These are phyloP conservation scores for Cyathus striatus DNA, from an alignment of 768 basidiomycete species.

Conservation along the genomic window DNA sequence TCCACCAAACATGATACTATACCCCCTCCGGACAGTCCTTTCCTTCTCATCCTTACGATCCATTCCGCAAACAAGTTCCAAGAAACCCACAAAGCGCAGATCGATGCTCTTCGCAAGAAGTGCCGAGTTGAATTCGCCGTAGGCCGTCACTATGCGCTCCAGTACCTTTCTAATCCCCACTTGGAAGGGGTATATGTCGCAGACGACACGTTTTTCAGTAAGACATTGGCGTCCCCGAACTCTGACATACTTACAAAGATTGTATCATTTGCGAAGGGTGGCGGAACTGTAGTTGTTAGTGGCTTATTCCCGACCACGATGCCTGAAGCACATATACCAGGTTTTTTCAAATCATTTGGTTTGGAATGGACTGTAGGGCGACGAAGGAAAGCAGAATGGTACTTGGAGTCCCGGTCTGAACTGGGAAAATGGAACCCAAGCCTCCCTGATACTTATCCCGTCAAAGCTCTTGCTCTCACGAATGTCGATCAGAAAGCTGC, in stretches of 20 bases:
- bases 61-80: constrained; percentile 5
- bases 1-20: neutral
- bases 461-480: constrained; percentile 22
- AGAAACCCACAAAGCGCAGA: constrained; percentile 5
- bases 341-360: constrained; percentile 19
- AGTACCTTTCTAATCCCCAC: constrained; percentile 15
- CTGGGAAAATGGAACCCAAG: constrained; percentile 10
- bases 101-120: constrained; percentile 10
- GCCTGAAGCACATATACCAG: constrained; percentile 8
- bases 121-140: constrained; percentile 10
- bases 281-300: constrained; percentile 27
- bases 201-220: constrained; percentile 16
- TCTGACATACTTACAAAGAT: constrained; percentile 25
- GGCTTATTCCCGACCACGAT: constrained; percentile 14
- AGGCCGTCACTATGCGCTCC: constrained; percentile 11
- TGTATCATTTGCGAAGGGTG: constrained; percentile 27
- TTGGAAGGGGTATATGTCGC: constrained; percentile 23
- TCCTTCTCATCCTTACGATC: constrained; percentile 11
- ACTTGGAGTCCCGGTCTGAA: constrained; percentile 11
- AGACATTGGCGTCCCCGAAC: too few species aligned
- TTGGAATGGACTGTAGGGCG: constrained; percentile 18
- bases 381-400: constrained; percentile 12
- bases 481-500: too few species aligned
- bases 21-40: constrained; percentile 2
- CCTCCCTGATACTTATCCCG: constrained; percentile 17